Base-by-base conservation (phyloP, 2,329 filamentous ascomycete genomes). In the Sarocladium oryzae region DNA sequence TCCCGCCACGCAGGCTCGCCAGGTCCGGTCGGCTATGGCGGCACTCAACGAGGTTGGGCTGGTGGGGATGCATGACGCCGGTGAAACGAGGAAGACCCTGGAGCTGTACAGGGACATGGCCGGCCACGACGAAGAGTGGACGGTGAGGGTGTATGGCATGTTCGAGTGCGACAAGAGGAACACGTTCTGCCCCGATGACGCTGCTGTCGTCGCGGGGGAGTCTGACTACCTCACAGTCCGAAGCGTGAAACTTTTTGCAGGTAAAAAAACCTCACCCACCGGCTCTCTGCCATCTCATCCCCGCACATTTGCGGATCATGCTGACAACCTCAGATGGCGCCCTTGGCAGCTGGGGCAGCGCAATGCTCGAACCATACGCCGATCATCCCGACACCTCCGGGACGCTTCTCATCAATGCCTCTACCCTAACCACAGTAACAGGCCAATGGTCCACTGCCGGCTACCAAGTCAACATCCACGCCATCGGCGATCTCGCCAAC, bases 381-480 rank as follows among this genome's bases (percentile, higher is more conserved):
- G 85, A 88, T 61, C 79, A 80, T 16, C 74, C 77, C 2, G 75
- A 75, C 53, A 80, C 76, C 0, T 77, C 74, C 0, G 85, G 85
- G 11, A 85, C 82, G 0, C 77, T 88, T 48, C 74, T 88, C 28
- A 78, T 86, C 51, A 84, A 85, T 60, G 75, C 78, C n/a, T 77
- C 76, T 0, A 73, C 76, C 3, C 69, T 88, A 50, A 74, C 72
- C 1, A 61, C 68, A 5, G 67, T 85, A 9, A 71, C 82, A 2
- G 67, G 66, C 10, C 64, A 76, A 24, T 88, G 84, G 84, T 76
- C 82, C 15, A 65, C 66, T 2, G 73, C 71, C 32, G 81, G 80
- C 11, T 87, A 76, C 58, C 84, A 88, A 61, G 82, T 88, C 52
- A 85, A 85, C 60, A 84, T 88, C 54, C 85, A 88, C 63, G 84